phyloP scores from a whole-genome alignment of 2,329 filamentous ascomycete species.

The Phoma herbarum region DNA sequence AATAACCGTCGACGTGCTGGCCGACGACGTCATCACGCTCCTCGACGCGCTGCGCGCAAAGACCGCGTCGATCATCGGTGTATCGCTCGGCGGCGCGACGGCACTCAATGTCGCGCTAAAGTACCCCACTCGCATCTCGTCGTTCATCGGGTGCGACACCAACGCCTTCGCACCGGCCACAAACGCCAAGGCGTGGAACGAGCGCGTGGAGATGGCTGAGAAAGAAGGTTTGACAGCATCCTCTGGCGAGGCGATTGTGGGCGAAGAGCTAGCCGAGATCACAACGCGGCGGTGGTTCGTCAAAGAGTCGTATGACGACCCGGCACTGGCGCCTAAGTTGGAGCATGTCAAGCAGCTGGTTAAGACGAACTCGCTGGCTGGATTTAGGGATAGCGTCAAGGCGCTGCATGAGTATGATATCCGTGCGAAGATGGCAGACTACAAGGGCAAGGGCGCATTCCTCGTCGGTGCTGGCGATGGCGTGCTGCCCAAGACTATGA shows the following conservation, averaged over 20 bases:
- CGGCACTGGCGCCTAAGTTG: slow-evolving; percentile 60
- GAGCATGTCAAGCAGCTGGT: slow-evolving; percentile 74
- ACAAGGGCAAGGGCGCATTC: slow-evolving; percentile 69
- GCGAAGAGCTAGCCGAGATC: slow-evolving; percentile 68
- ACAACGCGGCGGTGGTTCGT: slow-evolving; percentile 83
- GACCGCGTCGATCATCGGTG: slow-evolving; percentile 74
- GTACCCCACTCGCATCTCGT: slow-evolving; percentile 66
- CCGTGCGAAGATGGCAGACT: slow-evolving; percentile 62
- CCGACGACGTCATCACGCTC: slow-evolving; percentile 71
- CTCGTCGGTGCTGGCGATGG: slow-evolving; percentile 78
- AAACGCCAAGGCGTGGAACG: slow-evolving; percentile 82
- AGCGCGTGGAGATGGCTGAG: slow-evolving; percentile 75
- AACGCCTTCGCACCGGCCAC: slow-evolving; percentile 75
- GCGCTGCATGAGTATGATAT: slow-evolving; percentile 78
- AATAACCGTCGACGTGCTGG: slow-evolving; percentile 68
- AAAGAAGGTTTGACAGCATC: slow-evolving; percentile 54
- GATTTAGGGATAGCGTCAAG: slow-evolving; percentile 73
- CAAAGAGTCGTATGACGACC: slow-evolving; percentile 63
- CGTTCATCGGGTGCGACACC: slow-evolving; percentile 80
- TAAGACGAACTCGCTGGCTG: slow-evolving; percentile 71
- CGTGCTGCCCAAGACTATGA: slow-evolving; percentile 80
- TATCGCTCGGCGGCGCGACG: slow-evolving; percentile 83
- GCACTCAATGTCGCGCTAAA: slow-evolving; percentile 75
- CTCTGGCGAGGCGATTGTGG: slow-evolving; percentile 65
- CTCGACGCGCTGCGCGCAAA: slow-evolving; percentile 75